Evolutionary conservation across 306 rosid genomes (phyloP), one percentile per base, ranked within the genome.

Genomic region (Malus orientalis): DNA sequence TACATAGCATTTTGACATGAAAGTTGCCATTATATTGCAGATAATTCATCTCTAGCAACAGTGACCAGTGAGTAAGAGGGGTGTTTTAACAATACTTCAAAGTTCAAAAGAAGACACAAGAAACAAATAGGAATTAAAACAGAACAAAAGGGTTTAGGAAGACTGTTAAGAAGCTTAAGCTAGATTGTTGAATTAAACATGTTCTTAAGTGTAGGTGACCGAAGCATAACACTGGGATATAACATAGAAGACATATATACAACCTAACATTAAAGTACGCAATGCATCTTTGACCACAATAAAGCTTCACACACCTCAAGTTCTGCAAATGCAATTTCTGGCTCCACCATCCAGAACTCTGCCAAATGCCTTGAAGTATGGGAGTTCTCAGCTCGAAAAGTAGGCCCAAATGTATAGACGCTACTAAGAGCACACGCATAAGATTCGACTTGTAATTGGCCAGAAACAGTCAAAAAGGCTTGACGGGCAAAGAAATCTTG

Each of bases 291-390:
- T 20, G 51, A 67, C 23, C 29, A 8, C 53, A 47, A 42, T 47
- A 67, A 58, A 55, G 74, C 47, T 74, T 20, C 58, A 65, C 40
- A 40, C 75, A 96, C 99, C 97, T 88, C 74, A 70, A 96, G 83
- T 8, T 92, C 99, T 6, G 99, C 97, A 89, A 96, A 92, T 3
- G 99, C 99, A 75, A 96, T 82, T 87, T 96, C 99, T 36, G 99
- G 99, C 77, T 96, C 98, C 65, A 96, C 97, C 99, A 96, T 96
- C 99, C 99, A 96, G 84, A 96, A 96, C 73, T 96, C 99, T 18
- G 99, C 96, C 84, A 96, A 79, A 89, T 96, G 99, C 87, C 99
- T 89, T 6, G 99, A 80, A 64, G 99, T 92, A 80, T 96, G 99
- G 82, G 99, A 96, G 62, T 96, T 80, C 89, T 96, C 99, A 1